Evolutionary conservation across 2,329 filamentous ascomycete genomes (phyloP), one percentile per base, ranked within the genome.

Genomic region (Alternaria sp.): DNA sequence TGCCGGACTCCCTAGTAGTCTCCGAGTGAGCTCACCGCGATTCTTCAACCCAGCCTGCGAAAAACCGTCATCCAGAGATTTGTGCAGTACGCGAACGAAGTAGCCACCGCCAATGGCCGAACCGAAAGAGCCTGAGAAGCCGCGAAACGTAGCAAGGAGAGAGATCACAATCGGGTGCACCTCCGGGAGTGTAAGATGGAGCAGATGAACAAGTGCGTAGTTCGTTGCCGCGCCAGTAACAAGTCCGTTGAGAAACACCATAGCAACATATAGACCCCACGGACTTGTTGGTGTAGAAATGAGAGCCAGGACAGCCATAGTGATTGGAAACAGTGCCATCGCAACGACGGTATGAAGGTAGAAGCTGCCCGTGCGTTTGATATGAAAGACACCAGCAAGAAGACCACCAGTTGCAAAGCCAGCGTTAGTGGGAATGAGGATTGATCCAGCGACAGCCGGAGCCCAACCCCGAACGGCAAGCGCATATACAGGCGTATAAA

Each of bases 41-140:
- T 75, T 68, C 63, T 81, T 64, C 61, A 82, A 45, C 64, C 78
- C 82, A 7, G 78, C 79, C 6, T 84, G 74, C 5, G 78, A 75
- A 67, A 93, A 93, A 0, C 88, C 87, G 0, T 79, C 71, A n/a
- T 84, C 81, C 2, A 95, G 82, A 0, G 83, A 81, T 3, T 70
- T 79, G 49, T 85, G 82, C 30, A 95, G 79, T 2, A 88, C 83
- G 6, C 91, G 86, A 44, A 86, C 84, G 74, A 94, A 95, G 57
- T 92, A 83, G 0, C 93, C 93, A 3, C 93, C 92, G 3, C 92
- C 91, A 51, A 95, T 90, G 0, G 92, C 88, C 1, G 90, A 91
- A 3, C 93, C 92, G 70, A 96, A 96, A 55, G 89, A 91, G 13
- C 92, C 92, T 0, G 91, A 91, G 67, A 96, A 94, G 6, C 91